Conservation (phyloP, 2,329 filamentous ascomycete species). For the Aschersonia sp. region DNA sequence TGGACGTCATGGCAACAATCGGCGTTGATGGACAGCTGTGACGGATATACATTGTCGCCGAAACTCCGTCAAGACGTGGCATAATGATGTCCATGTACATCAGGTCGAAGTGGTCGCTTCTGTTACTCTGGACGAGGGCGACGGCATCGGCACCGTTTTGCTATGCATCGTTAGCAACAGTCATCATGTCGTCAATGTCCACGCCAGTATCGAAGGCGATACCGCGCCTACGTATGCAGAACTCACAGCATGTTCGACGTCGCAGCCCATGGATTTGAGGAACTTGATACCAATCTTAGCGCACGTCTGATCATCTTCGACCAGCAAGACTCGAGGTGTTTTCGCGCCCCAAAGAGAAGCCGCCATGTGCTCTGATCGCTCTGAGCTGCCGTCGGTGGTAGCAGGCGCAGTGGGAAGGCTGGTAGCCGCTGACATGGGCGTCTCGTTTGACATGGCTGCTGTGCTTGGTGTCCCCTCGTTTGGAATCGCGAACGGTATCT, state of each 20-base stretch:
- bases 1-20: conserved; percentile 97
- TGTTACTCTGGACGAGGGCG: conserved; percentile 53
- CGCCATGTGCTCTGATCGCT: conserved; percentile 30
- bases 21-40: conserved; percentile 72
- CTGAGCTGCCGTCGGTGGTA: conserved; percentile 9
- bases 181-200: not conserved
- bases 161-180: conserved; percentile 10
- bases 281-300: conserved; percentile 56
- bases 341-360: conserved; percentile 37
- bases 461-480: conserved; percentile 32
- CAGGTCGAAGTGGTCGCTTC: conserved; percentile 40
- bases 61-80: conserved; percentile 90
- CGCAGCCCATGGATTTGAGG: conserved; percentile 48
- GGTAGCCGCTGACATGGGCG: conserved; percentile 6
- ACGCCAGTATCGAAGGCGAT: not conserved
- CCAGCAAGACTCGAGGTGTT: conserved; percentile 72
- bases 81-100: conserved; percentile 95
- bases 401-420: conserved; percentile 7
- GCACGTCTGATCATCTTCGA: conserved; percentile 66
- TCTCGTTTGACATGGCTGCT: conserved; percentile 22
- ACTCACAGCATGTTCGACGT: conserved; percentile 52
- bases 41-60: conserved; percentile 83
- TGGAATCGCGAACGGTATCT: conserved; percentile 71
- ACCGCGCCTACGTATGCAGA: not conserved
- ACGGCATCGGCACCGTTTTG: conserved; percentile 81